A percentile compares a stretch with the other conserved stretches of the same genome.
Conservation (phyloP, 441 rosid species). For the Kokia cookei region DNA sequence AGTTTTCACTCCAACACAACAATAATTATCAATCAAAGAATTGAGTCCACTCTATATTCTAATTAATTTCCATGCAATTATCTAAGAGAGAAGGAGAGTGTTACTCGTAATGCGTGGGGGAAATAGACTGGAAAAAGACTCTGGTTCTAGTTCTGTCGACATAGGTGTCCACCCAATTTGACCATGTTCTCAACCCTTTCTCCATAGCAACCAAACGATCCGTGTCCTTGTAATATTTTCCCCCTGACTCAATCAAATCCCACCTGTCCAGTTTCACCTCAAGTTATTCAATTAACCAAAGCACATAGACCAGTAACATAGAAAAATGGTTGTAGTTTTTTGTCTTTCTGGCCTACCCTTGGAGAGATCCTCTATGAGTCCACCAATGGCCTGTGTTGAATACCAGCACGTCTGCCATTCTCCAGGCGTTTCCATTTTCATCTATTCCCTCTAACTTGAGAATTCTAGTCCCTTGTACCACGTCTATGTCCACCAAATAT, state of each 20-base stretch:
- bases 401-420: conserved; percentile 49
- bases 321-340: too few relatives aligned
- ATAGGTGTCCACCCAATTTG: conserved; percentile 65
- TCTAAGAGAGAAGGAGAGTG: conserved; percentile 5
- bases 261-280: conserved; percentile 46
- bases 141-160: conserved; percentile 43
- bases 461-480: conserved; percentile 51
- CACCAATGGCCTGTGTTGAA: conserved; percentile 98
- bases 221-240: conserved; percentile 68
- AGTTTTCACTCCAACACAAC: not conserved
- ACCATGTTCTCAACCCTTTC: conserved; percentile 80
- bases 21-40: conserved; percentile 6
- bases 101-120: conserved; percentile 91
- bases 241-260: conserved; percentile 81
- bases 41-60: not conserved
- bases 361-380: conserved; percentile 66
- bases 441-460: conserved; percentile 62
- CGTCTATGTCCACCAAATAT: conserved; percentile 77
- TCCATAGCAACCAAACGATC: conserved; percentile 72
- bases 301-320: too few relatives aligned
- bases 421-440: conserved; percentile 56
- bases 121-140: conserved; percentile 74
- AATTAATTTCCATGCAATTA: too few relatives aligned
- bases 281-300: not conserved
- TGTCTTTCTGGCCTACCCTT: conserved; percentile 40